Evolutionary conservation across 139 green algal genomes (phyloP).

Genomic region (Ettlia oleoabundans): DNA sequence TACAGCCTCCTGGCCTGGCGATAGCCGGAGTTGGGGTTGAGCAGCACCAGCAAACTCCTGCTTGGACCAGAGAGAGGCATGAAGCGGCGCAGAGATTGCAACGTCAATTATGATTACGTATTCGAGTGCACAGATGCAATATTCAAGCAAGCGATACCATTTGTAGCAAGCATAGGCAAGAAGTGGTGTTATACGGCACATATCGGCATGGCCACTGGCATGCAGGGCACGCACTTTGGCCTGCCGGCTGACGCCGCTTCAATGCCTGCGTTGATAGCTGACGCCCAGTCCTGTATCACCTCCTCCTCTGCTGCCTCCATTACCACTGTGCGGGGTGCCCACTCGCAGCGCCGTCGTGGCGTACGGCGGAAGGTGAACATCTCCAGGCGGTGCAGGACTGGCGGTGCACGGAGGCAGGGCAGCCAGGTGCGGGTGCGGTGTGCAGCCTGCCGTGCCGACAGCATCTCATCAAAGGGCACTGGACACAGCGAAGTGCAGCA

Average conservation of each 20-base stretch:
- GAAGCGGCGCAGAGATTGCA: background rate
- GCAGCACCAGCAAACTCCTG: conserved; percentile 73
- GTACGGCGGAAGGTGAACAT: conserved; percentile 28
- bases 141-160: no score
- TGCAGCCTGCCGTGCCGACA: background rate
- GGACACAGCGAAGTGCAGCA: background rate
- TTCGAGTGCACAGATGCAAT: no score
- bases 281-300: background rate
- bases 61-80: background rate
- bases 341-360: conserved; percentile 11
- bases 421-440: background rate
- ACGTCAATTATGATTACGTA: background rate
- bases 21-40: conserved; percentile 82
- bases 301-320: conserved; percentile 22
- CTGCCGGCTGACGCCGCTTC: background rate
- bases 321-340: conserved; percentile 11
- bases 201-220: no score
- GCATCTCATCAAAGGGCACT: conserved; percentile 31
- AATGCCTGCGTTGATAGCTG: conserved; percentile 15
- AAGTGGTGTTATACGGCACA: no score
- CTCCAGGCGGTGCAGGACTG: background rate
- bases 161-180: no score
- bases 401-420: conserved; percentile 1
- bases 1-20: conserved; percentile 55
- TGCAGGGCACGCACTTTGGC: conserved; percentile 5